A percentile compares a stretch with the other conserved stretches of the same genome.
These are phyloP conservation scores for Acer negundo DNA, from an alignment of 345 rosid genomes.

Conservation along the genomic window DNA sequence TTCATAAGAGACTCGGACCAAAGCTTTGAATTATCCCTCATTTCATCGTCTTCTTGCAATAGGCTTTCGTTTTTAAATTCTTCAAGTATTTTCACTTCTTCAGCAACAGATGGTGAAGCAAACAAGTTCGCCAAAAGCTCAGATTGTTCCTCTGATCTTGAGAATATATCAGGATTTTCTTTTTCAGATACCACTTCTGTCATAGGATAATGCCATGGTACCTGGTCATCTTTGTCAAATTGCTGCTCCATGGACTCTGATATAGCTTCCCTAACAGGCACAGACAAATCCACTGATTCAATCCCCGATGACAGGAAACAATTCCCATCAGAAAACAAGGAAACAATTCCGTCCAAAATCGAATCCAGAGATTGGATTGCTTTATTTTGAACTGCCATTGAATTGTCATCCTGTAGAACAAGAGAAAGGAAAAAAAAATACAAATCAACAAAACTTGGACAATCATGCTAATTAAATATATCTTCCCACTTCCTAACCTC, in stretches of 20 bases:
- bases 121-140: constrained; percentile 13
- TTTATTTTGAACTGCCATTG: constrained; percentile 32
- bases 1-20: constrained; percentile 6
- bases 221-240: constrained; percentile 23
- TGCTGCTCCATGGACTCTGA: constrained; percentile 28
- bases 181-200: constrained; percentile 20
- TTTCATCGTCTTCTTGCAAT: constrained; percentile 12
- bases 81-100: constrained; percentile 13
- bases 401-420: constrained; percentile 28
- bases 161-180: constrained; percentile 18
- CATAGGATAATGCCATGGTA: constrained; percentile 20
- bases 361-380: constrained; percentile 38
- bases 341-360: constrained; percentile 39
- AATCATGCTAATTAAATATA: neutral
- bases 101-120: constrained; percentile 23
- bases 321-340: constrained; percentile 42
- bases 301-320: constrained; percentile 30
- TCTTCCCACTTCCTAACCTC: neutral
- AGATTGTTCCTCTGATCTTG: constrained; percentile 19
- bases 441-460: constrained; percentile 5
- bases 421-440: neutral
- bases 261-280: constrained; percentile 25
- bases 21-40: neutral
- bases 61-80: constrained; percentile 17
- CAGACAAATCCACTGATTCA: constrained; percentile 8